Evolutionary conservation across 2,329 filamentous ascomycete genomes (phyloP), one percentile per base, ranked within the genome.

Genomic region (Penicillium fuscoglaucum): DNA sequence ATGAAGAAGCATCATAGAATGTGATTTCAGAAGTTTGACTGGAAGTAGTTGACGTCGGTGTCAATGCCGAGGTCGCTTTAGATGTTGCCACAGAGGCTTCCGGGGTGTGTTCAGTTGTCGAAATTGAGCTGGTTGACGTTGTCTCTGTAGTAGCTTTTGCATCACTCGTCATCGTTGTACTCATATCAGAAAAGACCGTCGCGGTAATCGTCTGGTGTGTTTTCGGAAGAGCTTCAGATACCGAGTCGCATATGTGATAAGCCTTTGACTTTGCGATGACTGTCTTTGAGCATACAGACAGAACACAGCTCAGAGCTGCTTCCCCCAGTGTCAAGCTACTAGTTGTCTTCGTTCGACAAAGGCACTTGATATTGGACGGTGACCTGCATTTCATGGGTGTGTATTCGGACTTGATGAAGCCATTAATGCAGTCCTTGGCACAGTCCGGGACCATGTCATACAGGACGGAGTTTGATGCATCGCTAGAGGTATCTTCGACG

Each of bases 311-410:
- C 61, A 90, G 74, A 5, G 85, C 87, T 12, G 82, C 88, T 74
- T 91, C 89, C n/a, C 87, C 88, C 48, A 91, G 68, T 1, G 89
- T 91, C 66, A 86, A 88, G 10, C 86, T 87, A 31, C 82, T 82
- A 13, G 72, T 74, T 9, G 87, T 87, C 35, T 79, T 78, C 58
- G 80, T 79, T 39, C 81, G 80, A 71, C 89, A 92, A 7, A 91
- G 78, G 64, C 87, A 90, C 66, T 80, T 75, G 64, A 90, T 71
- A 28, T 86, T 80, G 12, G 82, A 78, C 15, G 75, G 74, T 35
- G 73, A 68, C 31, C 79, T 48, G 71, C 69, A 50, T 72, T 74
- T 21, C 71, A 66, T 37, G 80, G 79, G 68, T 8, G 59, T 60
- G 39, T 84, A 90, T 70, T 88, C 86, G 61, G 79, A 76, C n/a